phyloP scores from a whole-genome alignment of 257 asterid species.

The Primulina huaijiensis region DNA sequence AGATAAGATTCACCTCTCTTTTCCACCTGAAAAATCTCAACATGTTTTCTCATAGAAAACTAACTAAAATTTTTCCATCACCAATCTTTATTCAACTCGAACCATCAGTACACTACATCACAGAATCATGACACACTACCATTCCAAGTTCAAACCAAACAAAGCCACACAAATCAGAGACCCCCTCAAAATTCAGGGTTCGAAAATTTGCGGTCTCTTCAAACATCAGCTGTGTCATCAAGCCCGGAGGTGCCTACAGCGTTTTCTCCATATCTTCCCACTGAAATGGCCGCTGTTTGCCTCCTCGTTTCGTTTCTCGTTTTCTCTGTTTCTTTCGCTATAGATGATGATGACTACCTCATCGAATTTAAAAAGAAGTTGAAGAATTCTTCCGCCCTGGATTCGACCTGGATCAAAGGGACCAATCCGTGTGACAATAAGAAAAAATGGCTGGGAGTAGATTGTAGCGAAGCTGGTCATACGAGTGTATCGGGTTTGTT shows the following conservation, averaged over 20 bases:
- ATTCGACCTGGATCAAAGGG: conserved; percentile 56
- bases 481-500: conserved; percentile 38
- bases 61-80: conserved; percentile 7
- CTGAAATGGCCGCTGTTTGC: conserved; percentile 48
- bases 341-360: conserved; percentile 45
- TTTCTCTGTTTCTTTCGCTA: conserved; percentile 27
- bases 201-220: conserved; percentile 38
- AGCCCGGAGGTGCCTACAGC: conserved; percentile 2
- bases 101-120: conserved; percentile 17
- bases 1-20: conserved; percentile 36
- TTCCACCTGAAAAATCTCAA: conserved; percentile 19
- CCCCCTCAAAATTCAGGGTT: conserved; percentile 21
- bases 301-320: conserved; percentile 29
- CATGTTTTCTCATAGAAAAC: conserved; percentile 6
- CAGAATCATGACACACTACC: conserved; percentile 41
- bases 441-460: conserved; percentile 55
- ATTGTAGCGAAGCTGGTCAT: conserved; percentile 37
- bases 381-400: conserved; percentile 44
- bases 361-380: conserved; percentile 55
- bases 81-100: conserved; percentile 30
- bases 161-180: conserved; percentile 22
- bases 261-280: not conserved
- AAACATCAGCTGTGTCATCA: conserved; percentile 31
- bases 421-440: conserved; percentile 51
- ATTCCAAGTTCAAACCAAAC: conserved; percentile 30